Evolutionary conservation across 2,329 filamentous ascomycete genomes (phyloP).

Genomic region (Ascochyta rabiei): DNA sequence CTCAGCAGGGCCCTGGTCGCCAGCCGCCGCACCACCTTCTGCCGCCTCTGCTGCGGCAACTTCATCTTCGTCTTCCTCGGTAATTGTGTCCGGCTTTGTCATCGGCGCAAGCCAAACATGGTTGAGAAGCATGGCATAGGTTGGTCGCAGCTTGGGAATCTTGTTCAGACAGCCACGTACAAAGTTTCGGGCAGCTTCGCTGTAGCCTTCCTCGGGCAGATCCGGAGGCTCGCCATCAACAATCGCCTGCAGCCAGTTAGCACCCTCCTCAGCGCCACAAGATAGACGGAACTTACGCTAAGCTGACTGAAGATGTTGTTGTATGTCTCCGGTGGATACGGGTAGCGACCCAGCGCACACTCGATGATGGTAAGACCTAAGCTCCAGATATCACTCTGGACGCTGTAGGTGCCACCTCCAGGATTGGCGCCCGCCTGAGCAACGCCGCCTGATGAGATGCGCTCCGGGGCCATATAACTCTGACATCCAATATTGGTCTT

Average conservation of each 20-base stretch:
- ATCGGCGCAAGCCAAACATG: slow-evolving; percentile 86
- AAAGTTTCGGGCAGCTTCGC: slow-evolving; percentile 81
- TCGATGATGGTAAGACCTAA: slow-evolving; percentile 93
- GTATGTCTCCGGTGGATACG: slow-evolving; percentile 95
- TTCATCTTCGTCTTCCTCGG: slow-evolving; percentile 71
- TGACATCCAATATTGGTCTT: slow-evolving; percentile 99
- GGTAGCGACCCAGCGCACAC: slow-evolving; percentile 91
- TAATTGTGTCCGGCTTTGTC: slow-evolving; percentile 75
- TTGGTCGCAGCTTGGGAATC: slow-evolving; percentile 88
- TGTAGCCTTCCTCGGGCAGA: slow-evolving; percentile 79
- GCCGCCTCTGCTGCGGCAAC: slow-evolving; percentile 50
- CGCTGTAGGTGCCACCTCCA: slow-evolving; percentile 87
- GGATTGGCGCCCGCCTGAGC: slow-evolving; percentile 71
- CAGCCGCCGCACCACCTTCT: slow-evolving; percentile 51
- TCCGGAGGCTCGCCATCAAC: slow-evolving; percentile 95
- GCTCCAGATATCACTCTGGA: slow-evolving; percentile 98
- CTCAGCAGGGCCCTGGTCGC: slow-evolving; percentile 34
- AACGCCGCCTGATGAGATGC: slow-evolving; percentile 86
- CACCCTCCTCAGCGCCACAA: not conserved
- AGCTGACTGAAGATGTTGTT: slow-evolving; percentile 98
- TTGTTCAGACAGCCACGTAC: slow-evolving; percentile 91
- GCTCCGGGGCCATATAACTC: slow-evolving; percentile 98
- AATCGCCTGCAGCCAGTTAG: slow-evolving; percentile 71
- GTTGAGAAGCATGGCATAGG: slow-evolving; percentile 85
- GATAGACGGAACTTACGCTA: slow-evolving; percentile 68